Conservation (phyloP, 2,329 filamentous ascomycete genomes). For the Drechmeria coniospora region DNA sequence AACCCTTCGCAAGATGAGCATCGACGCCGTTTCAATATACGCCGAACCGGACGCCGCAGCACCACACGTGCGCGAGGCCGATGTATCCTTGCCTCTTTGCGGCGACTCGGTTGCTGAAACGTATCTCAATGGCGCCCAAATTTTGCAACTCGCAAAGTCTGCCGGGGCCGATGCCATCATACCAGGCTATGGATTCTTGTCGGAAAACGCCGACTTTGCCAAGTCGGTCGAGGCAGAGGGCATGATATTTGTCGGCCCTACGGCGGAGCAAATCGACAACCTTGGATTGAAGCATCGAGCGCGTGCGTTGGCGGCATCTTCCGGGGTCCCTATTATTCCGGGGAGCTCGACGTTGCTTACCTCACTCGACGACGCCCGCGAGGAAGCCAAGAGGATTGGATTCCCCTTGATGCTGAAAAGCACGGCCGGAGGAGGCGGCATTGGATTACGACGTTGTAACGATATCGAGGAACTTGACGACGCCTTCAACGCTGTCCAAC, state of each 20-base stretch:
- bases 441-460: constrained; percentile 22
- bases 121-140: constrained; percentile 51
- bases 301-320: constrained; percentile 15
- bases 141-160: constrained; percentile 34
- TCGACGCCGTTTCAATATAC: constrained; percentile 56
- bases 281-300: constrained; percentile 23
- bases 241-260: constrained; percentile 44
- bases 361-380: constrained; percentile 12
- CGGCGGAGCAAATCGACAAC: constrained; percentile 23
- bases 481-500: constrained; percentile 20
- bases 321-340: constrained; percentile 19
- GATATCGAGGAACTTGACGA: constrained; percentile 13
- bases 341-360: constrained; percentile 14
- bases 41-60: constrained; percentile 44
- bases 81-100: constrained; percentile 49
- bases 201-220: constrained; percentile 48
- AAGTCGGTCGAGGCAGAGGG: constrained; percentile 33
- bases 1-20: constrained; percentile 50
- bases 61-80: constrained; percentile 55
- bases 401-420: constrained; percentile 31
- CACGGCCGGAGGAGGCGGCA: constrained; percentile 31
- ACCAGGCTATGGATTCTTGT: constrained; percentile 53
- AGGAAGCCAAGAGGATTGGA: constrained; percentile 13
- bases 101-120: constrained; percentile 28
- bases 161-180: constrained; percentile 40